Evolutionary conservation across 495 filamentous ascomycete genomes (phyloP), one percentile per base, ranked within the genome.

Genomic region (Astrothelium subdiscretum): DNA sequence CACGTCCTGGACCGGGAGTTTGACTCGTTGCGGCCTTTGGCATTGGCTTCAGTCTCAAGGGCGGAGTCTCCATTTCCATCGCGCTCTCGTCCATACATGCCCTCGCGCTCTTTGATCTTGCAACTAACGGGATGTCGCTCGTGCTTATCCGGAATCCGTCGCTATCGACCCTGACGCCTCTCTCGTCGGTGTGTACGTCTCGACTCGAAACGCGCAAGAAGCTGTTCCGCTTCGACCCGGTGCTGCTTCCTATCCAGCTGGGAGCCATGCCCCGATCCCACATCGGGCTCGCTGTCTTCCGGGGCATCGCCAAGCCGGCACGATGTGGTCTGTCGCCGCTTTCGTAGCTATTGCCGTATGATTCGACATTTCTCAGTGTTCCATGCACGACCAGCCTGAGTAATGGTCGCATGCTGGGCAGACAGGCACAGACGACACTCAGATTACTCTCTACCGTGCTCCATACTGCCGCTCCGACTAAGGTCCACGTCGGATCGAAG

Each of bases 401-500:
- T 4, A 54, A 24, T 6, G 48, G 48, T 3, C 48, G 48, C 13
- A 74, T 32, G 12, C 66, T 51, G 3, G 73, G 73, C 29, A 75
- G 66, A 51, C 74, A 76, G 31, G 71, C 71, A 32, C 71, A 66
- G 61, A 76, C 70, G 63, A 75, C 68, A 31, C 68, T 67, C 27
- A 73, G 61, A 57, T 76, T 63, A 62, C 72, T 58, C 62, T 76
- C 74, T 29, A 76, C 59, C 5, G 60, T 62, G 18, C 62, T 65
- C 69, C 69, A 74, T 62, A 71, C 67, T 24, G 66, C 66, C 0
- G 71, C 51, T n/a, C 63, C 62, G 22, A 65, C 67, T 62, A 72
- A 68, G 58, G 68, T 63, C 68, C 69, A 71, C 1, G 68, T 70
- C 2, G 65, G 62, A 44, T 72, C 70, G 48, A 54, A 54, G 22